Percentiles rank a stretch among this genome's conserved stretches.
phyloP scores from a whole-genome alignment of 2,329 filamentous ascomycete species.

The Hymenoscyphus scutula region DNA sequence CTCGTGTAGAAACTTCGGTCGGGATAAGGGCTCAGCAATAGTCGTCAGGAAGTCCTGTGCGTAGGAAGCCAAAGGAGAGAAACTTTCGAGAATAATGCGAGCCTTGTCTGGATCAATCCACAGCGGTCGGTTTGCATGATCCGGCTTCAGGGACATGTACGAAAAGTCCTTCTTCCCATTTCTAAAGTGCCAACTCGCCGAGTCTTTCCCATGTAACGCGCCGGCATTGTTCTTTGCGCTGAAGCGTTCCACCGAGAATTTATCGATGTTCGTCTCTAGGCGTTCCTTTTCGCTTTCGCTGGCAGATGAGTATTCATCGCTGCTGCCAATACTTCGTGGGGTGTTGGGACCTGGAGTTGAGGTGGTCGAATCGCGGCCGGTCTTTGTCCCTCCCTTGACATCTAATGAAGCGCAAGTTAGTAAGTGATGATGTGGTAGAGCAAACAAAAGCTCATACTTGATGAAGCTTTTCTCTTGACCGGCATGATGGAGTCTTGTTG shows the following conservation, averaged over 20 bases:
- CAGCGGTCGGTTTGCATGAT: slow-evolving; percentile 84
- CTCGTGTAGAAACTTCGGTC: slow-evolving; percentile 89
- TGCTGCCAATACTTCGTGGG: slow-evolving; percentile 53
- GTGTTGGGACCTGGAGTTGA: slow-evolving; percentile 62
- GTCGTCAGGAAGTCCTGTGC: slow-evolving; percentile 95
- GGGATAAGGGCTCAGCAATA: slow-evolving; percentile 87
- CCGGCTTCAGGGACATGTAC: slow-evolving; percentile 76
- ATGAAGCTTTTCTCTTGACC: slow-evolving; percentile 66
- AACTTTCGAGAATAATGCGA: slow-evolving; percentile 89
- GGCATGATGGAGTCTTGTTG: slow-evolving; percentile 52
- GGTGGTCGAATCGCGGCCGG: slow-evolving; percentile 53
- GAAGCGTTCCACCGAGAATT: slow-evolving; percentile 47
- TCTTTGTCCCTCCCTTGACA: slow-evolving; percentile 50
- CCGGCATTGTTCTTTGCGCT: slow-evolving; percentile 22
- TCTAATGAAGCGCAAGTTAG: slow-evolving; percentile 38
- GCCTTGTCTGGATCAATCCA: slow-evolving; percentile 90
- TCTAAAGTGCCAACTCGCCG: slow-evolving; percentile 37
- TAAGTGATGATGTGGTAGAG: slow-evolving; percentile 25
- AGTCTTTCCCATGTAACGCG: slow-evolving; percentile 26
- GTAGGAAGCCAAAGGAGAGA: slow-evolving; percentile 80
- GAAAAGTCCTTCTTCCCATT: slow-evolving; percentile 60
- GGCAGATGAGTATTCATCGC: slow-evolving; percentile 53
- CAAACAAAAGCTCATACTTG: slow-evolving; percentile 42
- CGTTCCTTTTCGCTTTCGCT: slow-evolving; percentile 14
- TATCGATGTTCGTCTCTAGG: slow-evolving; percentile 52